A percentile compares a stretch with the other conserved stretches of the same genome.
These are phyloP conservation scores for barley (Hordeum vulgare) DNA, from an alignment of 176 grass and related monocot genomes.

Conservation along the genomic window MorexV3_pseudomolecules_assembly NC_058521.1:62683452-62683951, in stretches of 20 bases:
- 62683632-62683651: conserved; percentile 1
- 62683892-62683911: not conserved
- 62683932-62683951: not conserved
- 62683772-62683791: conserved; percentile 55
- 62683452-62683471: not conserved
- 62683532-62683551: not conserved
- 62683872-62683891: not conserved
- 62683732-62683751: conserved; percentile 59
- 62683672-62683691: conserved; percentile 66
- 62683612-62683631: not conserved
- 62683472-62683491: conserved; percentile 2
- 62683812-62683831: conserved; percentile 94
- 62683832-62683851: not conserved
- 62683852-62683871: not conserved
- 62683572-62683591: conserved; percentile 30
- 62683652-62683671: conserved; percentile 67
- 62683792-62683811: conserved; percentile 76
- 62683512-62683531: not conserved
- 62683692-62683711: conserved; percentile 68
- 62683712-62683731: conserved; percentile 83
- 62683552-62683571: not conserved
- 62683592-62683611: conserved; percentile 15
- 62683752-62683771: conserved; percentile 98
- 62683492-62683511: not conserved
- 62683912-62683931: not conserved